Evolutionary conservation across 2,329 filamentous ascomycete species (phyloP), one percentile per base, ranked within the genome.

Genomic region (Pseudonectria buxi): DNA sequence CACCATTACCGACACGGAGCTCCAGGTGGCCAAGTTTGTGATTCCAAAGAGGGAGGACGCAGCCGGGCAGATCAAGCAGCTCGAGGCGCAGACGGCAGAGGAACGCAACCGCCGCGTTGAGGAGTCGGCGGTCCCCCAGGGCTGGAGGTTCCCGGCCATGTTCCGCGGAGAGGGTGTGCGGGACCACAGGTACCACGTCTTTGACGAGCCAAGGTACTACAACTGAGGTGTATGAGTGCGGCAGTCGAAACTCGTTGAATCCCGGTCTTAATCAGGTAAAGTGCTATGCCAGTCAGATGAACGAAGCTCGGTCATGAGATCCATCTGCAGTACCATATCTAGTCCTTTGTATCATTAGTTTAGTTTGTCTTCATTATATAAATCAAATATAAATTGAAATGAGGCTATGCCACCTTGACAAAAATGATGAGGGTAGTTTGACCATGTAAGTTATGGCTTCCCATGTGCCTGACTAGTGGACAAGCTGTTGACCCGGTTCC

Each of bases 1-100:
- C 50, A 94, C 86, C 2, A 96, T 98, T 50, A 98, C 92, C 10
- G 92, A 98, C 58, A 98, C 92, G 3, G 92, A 98, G 65, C 71
- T 98, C 36, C 92, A 98, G 71, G 85, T 94, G 24, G 92, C 86
- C 50, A 96, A 96, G 62, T 96, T 98, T 62, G 76, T 89, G 24
- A 76, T 98, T 29, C 89, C 87, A 3, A 46, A 53, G 35, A 72
- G 74, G 1, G 73, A 80, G 31, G 74, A 76, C 12, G 76, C 18
- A 9, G 9, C 18, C 18, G 18, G 5, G 18, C 18, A 81, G 38
- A 68, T 70, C 34, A 57, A 48, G 14, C 50, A 55, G 33, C 51
- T 70, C 1, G 65, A 68, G 42, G 55, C 55, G 0, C 53, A 66
- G 26, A 53, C 64, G 3, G 54, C 57, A 6, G 72, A 85, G 38